Conservation (phyloP, 441 rosid species). For the Erysimum pusillum region DNA sequence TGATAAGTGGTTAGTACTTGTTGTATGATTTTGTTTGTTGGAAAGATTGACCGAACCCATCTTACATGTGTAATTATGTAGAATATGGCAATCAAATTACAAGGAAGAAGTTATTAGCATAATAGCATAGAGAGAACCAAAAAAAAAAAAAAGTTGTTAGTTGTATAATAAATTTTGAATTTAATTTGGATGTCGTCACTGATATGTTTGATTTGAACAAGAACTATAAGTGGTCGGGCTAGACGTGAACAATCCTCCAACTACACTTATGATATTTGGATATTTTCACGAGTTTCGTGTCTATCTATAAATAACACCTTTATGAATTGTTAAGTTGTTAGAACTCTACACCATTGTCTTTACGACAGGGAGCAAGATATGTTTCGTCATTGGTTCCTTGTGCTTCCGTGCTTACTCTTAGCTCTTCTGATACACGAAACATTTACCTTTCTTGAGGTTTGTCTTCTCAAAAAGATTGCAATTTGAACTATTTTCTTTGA, state of each 20-base stretch:
- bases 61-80: too few relatives aligned
- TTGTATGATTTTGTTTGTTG: neutral
- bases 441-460: conserved; percentile 67
- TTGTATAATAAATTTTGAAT: conserved; percentile 21
- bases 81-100: conserved; percentile 13
- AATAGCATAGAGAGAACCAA: too few relatives aligned
- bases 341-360: too few relatives aligned
- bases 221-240: conserved; percentile 34
- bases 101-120: conserved; percentile 1
- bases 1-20: neutral
- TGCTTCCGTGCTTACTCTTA: conserved; percentile 62
- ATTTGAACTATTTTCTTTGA: conserved; percentile 1
- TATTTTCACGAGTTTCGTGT: conserved; percentile 60
- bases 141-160: neutral
- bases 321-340: too few relatives aligned
- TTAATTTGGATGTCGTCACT: conserved; percentile 19
- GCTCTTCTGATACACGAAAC: conserved; percentile 65
- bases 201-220: conserved; percentile 29
- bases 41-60: conserved; percentile 20
- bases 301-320: conserved; percentile 62
- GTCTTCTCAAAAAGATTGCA: neutral
- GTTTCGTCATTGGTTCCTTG: conserved; percentile 63
- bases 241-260: conserved; percentile 42
- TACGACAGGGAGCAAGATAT: conserved; percentile 73
- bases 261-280: conserved; percentile 58